A percentile compares a stretch with the other conserved stretches of the same genome.
Evolutionary conservation across 371 early-diverging fungal species (phyloP).

Genomic region (Dichotomocladium elegans): DNA sequence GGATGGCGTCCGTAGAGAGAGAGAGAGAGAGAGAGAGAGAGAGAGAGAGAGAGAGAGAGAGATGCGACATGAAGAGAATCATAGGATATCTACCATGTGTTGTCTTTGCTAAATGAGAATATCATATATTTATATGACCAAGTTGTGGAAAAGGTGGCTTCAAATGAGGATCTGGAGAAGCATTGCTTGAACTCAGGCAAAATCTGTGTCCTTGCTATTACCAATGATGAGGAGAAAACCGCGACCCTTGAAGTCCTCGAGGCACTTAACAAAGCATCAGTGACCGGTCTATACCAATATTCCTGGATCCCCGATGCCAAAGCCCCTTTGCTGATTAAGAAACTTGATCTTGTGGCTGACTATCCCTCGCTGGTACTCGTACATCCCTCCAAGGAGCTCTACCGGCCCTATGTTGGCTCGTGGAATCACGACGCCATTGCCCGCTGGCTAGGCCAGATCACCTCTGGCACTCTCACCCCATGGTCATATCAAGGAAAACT

Average conservation of each 20-base stretch:
- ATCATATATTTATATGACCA: no score
- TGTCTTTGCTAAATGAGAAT: no score
- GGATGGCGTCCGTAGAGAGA: conserved; percentile 12
- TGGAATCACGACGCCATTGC: conserved; percentile 62
- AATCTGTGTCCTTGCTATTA: conserved; percentile 61
- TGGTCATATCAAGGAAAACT: conserved; percentile 37
- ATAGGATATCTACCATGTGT: neutral
- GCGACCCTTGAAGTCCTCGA: conserved; percentile 53
- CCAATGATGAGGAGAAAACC: conserved; percentile 54
- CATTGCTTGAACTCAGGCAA: conserved; percentile 8
- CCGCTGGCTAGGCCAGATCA: conserved; percentile 48
- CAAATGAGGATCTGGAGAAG: neutral
- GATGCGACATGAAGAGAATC: neutral
- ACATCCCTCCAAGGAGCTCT: conserved; percentile 61
- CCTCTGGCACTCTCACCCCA: conserved; percentile 33
- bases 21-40: conserved; percentile 1
- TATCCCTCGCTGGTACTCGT: conserved; percentile 68
- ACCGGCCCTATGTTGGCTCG: conserved; percentile 65
- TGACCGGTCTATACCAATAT: conserved; percentile 38
- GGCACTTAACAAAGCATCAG: conserved; percentile 29
- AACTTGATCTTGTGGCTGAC: conserved; percentile 68
- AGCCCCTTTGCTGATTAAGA: conserved; percentile 43
- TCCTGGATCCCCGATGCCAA: conserved; percentile 69
- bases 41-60: neutral
- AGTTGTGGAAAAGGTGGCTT: conserved; percentile 8